Percentiles rank a stretch among this genome's conserved stretches.
Conservation (phyloP, 2,329 filamentous ascomycete species). For the Talaromyces sp. region DNA sequence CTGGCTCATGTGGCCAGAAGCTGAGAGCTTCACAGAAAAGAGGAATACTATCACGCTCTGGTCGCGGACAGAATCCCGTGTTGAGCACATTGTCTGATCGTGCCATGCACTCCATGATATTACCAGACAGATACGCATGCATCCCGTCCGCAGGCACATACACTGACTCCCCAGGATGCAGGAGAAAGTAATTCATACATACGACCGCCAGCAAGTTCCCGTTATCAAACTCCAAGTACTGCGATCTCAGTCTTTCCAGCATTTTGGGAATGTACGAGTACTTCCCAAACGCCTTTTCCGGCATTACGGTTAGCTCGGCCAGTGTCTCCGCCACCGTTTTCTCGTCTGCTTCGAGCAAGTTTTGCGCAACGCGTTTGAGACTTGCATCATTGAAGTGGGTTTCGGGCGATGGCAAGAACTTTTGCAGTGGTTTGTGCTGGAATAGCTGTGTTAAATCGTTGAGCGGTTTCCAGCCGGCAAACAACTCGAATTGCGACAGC, state of each 20-base stretch:
- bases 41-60: slow-evolving; percentile 59
- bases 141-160: slow-evolving; percentile 69
- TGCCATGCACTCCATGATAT: slow-evolving; percentile 76
- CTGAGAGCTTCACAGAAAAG: slow-evolving; percentile 58
- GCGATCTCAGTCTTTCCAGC: slow-evolving; percentile 56
- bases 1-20: slow-evolving; percentile 55
- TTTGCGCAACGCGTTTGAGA: slow-evolving; percentile 51
- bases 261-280: slow-evolving; percentile 59
- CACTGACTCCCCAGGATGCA: slow-evolving; percentile 60
- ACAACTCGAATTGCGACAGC: slow-evolving; percentile 65
- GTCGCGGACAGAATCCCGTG: slow-evolving; percentile 64
- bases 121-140: slow-evolving; percentile 65
- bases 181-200: slow-evolving; percentile 67
- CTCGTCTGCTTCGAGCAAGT: slow-evolving; percentile 49
- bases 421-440: slow-evolving; percentile 46
- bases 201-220: slow-evolving; percentile 64
- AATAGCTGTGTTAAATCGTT: slow-evolving; percentile 55
- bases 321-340: slow-evolving; percentile 49
- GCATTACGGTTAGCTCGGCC: slow-evolving; percentile 44
- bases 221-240: slow-evolving; percentile 60
- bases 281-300: slow-evolving; percentile 44
- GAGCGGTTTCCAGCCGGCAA: slow-evolving; percentile 67
- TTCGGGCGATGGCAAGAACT: slow-evolving; percentile 45
- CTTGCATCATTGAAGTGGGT: slow-evolving; percentile 51
- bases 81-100: slow-evolving; percentile 69